phyloP scores from a whole-genome alignment of 2,329 filamentous ascomycete genomes.

The Alternaria triticimaculans region DNA sequence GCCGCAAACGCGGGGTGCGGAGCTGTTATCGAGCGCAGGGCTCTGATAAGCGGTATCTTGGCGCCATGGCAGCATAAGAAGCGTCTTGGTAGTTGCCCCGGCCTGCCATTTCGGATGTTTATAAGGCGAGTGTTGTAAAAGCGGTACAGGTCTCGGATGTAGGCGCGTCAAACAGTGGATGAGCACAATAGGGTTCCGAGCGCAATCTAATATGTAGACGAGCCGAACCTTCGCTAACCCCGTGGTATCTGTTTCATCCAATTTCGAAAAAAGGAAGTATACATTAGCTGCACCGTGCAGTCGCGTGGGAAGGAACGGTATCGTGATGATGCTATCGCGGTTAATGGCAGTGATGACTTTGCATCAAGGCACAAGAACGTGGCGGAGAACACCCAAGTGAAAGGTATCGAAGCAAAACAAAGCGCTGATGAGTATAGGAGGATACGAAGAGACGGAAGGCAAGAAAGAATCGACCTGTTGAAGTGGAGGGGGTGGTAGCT shows the following conservation, averaged over 20 bases:
- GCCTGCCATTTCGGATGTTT: neutral
- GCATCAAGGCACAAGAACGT: neutral
- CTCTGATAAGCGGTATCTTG: slow-evolving; percentile 16
- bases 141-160: slow-evolving; percentile 1
- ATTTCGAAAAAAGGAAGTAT: neutral
- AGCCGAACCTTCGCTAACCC: neutral
- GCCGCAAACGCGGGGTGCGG: slow-evolving; percentile 8
- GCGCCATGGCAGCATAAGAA: slow-evolving; percentile 16
- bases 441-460: too few species aligned
- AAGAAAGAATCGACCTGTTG: neutral
- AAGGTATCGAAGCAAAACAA: neutral
- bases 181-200: neutral
- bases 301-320: neutral
- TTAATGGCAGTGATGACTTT: neutral
- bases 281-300: neutral
- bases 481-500: neutral
- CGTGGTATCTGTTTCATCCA: neutral
- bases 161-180: neutral
- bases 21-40: slow-evolving; percentile 4
- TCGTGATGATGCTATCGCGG: neutral
- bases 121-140: neutral
- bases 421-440: rapidly evolving
- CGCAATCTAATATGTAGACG: neutral
- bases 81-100: neutral
- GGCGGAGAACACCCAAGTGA: neutral